Evolutionary conservation across 139 green algal genomes (phyloP).

Genomic region (Chlorella sp.): DNA sequence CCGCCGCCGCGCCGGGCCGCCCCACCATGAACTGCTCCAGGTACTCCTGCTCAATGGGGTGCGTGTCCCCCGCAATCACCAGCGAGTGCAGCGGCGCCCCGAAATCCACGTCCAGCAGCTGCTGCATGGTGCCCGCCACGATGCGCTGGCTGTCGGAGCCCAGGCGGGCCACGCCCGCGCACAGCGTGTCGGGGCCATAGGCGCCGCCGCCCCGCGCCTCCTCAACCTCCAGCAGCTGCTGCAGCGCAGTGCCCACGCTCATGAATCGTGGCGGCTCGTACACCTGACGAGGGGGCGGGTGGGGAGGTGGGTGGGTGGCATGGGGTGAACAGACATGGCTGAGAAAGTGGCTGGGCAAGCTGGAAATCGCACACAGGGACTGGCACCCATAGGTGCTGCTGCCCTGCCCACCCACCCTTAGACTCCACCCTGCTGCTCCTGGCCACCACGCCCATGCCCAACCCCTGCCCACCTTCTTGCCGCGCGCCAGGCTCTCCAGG

Average conservation of each 20-base stretch:
- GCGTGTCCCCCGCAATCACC: conserved; percentile 74
- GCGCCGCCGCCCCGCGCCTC: conserved; percentile 61
- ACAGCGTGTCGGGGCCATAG: conserved; percentile 70
- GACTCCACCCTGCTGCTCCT: no score
- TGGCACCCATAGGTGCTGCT: no score
- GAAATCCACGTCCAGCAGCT: conserved; percentile 86
- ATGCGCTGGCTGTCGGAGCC: conserved; percentile 72
- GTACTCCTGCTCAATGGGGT: conserved; percentile 74
- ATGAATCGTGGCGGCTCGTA: conserved; percentile 91
- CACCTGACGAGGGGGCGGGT: conserved; percentile 21
- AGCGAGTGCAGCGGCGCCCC: conserved; percentile 92
- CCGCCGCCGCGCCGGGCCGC: neutral
- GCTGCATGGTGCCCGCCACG: conserved; percentile 69
- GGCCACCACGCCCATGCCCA: no score
- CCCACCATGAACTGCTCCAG: conserved; percentile 40
- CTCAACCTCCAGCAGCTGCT: conserved; percentile 95
- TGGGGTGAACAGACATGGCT: no score
- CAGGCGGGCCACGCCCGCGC: conserved; percentile 87
- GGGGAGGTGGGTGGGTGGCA: no score
- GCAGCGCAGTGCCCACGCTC: conserved; percentile 66
- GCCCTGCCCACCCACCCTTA: no score
- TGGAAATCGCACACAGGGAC: no score
- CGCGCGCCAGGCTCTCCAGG: conserved; percentile 83
- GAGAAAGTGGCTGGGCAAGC: no score
- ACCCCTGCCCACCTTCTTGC: conserved; percentile 62